Conservation (phyloP, 208 protist species). For the Acanthamoeba royreba region DNA sequence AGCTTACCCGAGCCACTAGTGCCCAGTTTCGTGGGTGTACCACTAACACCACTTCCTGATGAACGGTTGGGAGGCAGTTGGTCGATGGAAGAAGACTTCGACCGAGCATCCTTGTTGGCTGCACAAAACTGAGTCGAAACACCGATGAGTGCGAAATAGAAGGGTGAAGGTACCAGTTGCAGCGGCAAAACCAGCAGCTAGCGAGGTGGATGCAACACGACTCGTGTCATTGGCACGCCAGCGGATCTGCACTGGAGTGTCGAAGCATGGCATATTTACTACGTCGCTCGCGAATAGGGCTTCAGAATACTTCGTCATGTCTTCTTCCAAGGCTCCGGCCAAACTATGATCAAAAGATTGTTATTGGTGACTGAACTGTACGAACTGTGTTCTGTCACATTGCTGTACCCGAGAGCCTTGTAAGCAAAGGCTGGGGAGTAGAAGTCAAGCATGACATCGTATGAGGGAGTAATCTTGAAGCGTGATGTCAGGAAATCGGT, state of each 20-base stretch:
- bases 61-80: too few relatives aligned
- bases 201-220: background rate
- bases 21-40: background rate
- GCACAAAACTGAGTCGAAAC: background rate
- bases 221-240: background rate
- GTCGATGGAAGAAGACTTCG: background rate
- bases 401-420: background rate
- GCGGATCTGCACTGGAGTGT: background rate
- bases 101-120: background rate
- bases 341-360: background rate
- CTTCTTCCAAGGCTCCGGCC: background rate
- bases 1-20: too few relatives aligned
- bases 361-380: background rate
- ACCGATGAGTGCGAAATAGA: background rate
- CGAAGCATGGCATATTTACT: background rate
- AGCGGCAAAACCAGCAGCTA: background rate
- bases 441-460: background rate
- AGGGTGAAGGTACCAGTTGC: background rate
- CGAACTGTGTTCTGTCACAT: background rate
- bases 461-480: background rate
- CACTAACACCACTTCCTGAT: too few relatives aligned
- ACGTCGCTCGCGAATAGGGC: background rate
- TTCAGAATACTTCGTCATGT: background rate
- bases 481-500: background rate
- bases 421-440: background rate